These are phyloP conservation scores for Litchi chinensis DNA, from an alignment of 345 rosid genomes.

Conservation along the genomic window DNA sequence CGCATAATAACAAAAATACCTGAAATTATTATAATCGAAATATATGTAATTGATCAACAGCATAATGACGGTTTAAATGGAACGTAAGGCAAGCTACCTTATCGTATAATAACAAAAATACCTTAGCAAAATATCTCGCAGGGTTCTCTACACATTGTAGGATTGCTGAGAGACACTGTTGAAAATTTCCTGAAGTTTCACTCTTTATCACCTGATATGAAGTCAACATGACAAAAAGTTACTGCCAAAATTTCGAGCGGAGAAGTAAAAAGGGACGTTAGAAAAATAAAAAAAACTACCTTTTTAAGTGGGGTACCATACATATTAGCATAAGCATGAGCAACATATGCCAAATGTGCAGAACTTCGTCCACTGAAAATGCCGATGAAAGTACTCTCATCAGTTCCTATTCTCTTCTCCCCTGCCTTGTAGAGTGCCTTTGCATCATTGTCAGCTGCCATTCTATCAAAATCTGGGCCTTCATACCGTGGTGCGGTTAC, in stretches of 20 bases:
- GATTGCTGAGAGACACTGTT: constrained; percentile 51
- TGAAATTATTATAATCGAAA: too few species aligned
- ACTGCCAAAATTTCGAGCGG: not conserved
- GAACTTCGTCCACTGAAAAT: constrained; percentile 61
- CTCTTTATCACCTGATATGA: constrained; percentile 54
- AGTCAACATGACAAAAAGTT: not conserved
- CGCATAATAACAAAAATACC: too few species aligned
- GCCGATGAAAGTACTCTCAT: constrained; percentile 61
- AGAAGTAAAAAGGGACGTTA: not conserved
- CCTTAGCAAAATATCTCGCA: constrained; percentile 58
- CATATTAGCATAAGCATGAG: constrained; percentile 42
- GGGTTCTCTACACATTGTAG: constrained; percentile 60
- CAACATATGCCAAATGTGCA: constrained; percentile 59
- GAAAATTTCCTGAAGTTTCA: constrained; percentile 67
- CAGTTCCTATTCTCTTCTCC: constrained; percentile 70
- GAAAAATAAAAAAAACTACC: constrained; percentile 33
- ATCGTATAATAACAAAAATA: constrained; percentile 16
- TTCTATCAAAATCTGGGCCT: constrained; percentile 52
- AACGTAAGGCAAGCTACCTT: not conserved
- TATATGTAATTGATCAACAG: not conserved
- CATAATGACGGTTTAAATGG: not conserved
- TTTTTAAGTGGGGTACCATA: constrained; percentile 55
- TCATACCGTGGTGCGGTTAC: constrained; percentile 49
- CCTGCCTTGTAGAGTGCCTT: constrained; percentile 65
- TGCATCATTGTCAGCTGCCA: constrained; percentile 49